Evolutionary conservation across 805 yeast genomes (phyloP), one percentile per base, ranked within the genome.

Genomic region (Candida taoyuanica): DNA sequence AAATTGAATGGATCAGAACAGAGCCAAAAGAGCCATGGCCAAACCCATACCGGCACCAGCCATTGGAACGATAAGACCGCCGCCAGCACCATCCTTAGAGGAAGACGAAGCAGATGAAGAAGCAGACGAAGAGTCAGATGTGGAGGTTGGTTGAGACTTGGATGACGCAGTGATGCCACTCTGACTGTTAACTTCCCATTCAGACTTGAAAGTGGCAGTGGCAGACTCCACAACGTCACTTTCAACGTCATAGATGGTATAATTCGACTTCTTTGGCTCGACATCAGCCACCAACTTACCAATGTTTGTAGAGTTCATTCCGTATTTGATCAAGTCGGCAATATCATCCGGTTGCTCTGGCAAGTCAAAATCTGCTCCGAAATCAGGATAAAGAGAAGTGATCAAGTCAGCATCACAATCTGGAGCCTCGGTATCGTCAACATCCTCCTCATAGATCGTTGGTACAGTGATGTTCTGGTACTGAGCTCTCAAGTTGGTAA

Each of bases 271-370:
- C 39, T 55, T 63, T 2, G 63, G 58, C 13, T 56, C 49, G 31
- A 71, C 60, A 32, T 62, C 64, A n/a, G 52, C 48, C 40, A 74
- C 51, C 20, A 75, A 52, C 23, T 62, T 37, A 43, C 81, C 81
- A 38, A 63, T 50, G 36, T 73, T 69, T 19, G 68, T 52, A 41
- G 63, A 59, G 44, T 63, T 62, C 29, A 65, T 72, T 58, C 81
- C 81, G 45, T 71, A 56, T 42, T 64, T 51, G 46, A 75, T 74
- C 56, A 74, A 45, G 5, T 54, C 52, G 8, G 64, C 48, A 39
- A 70, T 63, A 16, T 65, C 74, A 30, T 56, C 61, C 36, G 78
- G 74, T 39, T 64, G 71, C 9, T 56, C 58, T 31, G 79, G 79
- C n/a, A 74, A 50, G 12, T 64, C 58, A 47, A 74, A 74, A 42